A percentile compares a stretch with the other conserved stretches of the same genome.
Conservation (phyloP, 345 rosid genomes). For the Citropsis articulata region DNA sequence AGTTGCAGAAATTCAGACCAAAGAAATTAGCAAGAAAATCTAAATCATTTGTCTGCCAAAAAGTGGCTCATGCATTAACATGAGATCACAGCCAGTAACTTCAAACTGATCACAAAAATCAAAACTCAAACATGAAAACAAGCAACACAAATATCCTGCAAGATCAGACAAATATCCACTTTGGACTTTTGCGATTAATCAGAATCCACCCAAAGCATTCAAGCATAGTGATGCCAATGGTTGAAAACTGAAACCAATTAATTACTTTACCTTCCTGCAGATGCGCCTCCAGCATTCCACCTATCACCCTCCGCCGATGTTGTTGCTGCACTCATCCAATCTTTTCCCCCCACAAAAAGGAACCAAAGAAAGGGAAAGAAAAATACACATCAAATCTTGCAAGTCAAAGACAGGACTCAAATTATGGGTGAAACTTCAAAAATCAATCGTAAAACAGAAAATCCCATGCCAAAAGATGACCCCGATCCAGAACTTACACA, state of each 20-base stretch:
- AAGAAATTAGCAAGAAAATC: background rate
- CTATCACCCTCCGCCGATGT: constrained; percentile 55
- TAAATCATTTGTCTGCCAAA: background rate
- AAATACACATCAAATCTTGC: background rate
- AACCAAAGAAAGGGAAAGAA: background rate
- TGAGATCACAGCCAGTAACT: background rate
- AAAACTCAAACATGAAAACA: background rate
- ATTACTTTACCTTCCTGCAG: constrained; percentile 53
- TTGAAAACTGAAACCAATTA: background rate
- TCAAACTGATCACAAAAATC: background rate
- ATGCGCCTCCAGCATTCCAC: constrained; percentile 56
- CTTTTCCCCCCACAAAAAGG: constrained; percentile 28
- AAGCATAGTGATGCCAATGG: background rate
- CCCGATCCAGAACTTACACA: background rate
- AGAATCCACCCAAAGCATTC: background rate
- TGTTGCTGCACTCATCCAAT: constrained; percentile 63
- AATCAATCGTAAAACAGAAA: background rate
- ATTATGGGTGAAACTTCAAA: background rate
- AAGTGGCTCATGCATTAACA: background rate
- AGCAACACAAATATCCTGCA: background rate
- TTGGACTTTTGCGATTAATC: background rate
- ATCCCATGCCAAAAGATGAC: background rate
- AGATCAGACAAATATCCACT: background rate
- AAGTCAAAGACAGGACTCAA: background rate
- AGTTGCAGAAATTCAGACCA: background rate